phyloP scores from a whole-genome alignment of 768 basidiomycete genomes.

The Russula sp. region DNA sequence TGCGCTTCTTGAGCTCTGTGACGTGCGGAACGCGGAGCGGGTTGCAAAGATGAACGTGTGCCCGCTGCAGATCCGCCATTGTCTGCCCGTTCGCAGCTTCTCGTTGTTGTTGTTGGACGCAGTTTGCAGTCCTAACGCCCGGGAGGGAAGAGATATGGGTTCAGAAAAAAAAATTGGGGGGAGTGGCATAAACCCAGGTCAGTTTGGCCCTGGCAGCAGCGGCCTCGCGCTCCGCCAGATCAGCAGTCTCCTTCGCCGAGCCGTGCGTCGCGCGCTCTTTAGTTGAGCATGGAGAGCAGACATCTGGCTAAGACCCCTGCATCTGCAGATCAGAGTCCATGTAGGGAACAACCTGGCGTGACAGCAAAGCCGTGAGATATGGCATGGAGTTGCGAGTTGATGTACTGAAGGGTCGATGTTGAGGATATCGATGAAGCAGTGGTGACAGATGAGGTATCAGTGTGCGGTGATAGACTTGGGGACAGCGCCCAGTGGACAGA shows the following conservation, averaged over 20 bases:
- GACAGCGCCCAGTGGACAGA: conserved; percentile 48
- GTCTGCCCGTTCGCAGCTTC: conserved; percentile 70
- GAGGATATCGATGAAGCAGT: conserved; percentile 41
- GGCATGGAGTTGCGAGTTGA: conserved; percentile 62
- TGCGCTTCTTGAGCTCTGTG: conserved; percentile 72
- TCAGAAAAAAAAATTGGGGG: neutral
- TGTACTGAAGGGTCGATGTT: conserved; percentile 62
- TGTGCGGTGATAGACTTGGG: conserved; percentile 4
- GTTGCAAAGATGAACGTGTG: conserved; percentile 61
- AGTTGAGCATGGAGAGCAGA: conserved; percentile 64
- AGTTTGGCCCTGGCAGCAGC: conserved; percentile 67
- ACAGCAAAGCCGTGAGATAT: conserved; percentile 73
- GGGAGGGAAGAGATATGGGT: neutral
- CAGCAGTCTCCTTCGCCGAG: conserved; percentile 51
- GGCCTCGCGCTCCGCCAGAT: conserved; percentile 73
- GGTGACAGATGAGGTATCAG: conserved; percentile 30
- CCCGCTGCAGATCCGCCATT: conserved; percentile 61
- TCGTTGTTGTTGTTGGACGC: conserved; percentile 48
- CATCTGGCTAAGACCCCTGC: conserved; percentile 62
- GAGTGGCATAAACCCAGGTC: conserved; percentile 42
- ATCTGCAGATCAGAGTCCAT: conserved; percentile 48
- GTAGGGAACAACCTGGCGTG: conserved; percentile 59
- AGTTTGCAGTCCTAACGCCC: conserved; percentile 39
- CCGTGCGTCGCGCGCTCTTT: conserved; percentile 62
- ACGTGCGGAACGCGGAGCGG: conserved; percentile 52